Evolutionary conservation across 2,329 filamentous ascomycete genomes (phyloP), one percentile per base, ranked within the genome.

Genomic region (Penicillium rolfsii): DNA sequence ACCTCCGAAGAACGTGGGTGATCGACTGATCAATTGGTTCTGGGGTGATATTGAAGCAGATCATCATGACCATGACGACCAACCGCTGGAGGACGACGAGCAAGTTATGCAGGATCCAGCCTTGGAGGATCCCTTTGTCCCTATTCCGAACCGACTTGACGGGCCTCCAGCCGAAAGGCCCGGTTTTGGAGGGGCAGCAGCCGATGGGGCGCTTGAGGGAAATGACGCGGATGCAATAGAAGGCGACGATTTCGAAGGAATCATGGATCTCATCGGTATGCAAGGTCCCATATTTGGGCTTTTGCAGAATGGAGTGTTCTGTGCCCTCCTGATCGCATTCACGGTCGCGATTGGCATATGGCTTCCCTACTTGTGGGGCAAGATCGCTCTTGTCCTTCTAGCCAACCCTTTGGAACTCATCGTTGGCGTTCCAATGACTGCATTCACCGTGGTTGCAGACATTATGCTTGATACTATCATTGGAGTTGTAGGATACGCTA

Each of bases 241-340:
- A 67, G 91, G 91, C 9, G 95, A 99, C 77, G 95, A 99, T 72
- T 87, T 99, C 16, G 95, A 99, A 74, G 95, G 95, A 0, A 91
- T 99, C 55, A 88, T 99, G 81, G 95, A 99, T 75, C 85, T 99
- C 16, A 90, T 99, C 61, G 95, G 95, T 40, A 96, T 99, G 90
- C 91, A 96, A 71, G 95, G 95, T 0, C 95, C 95, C 0, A 83
- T 99, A 3, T 89, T 90, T 14, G 93, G 92, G 2, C 84, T 99
- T 5, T 87, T 98, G 67, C 95, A 99, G 72, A 99, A 99, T 68
- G 93, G 91, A 58, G 88, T 97, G 16, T 99, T 99, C 76, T 97
- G 94, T 73, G 89, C 91, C 7, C 89, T 98, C 49, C 83, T 99
- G 30, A 92, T 99, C 14, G 90, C 91, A 0, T 86, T 94, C 55